These are phyloP conservation scores for Fusarium sp. DNA, from an alignment of 2,329 filamentous ascomycete species.

Conservation along the genomic window DNA sequence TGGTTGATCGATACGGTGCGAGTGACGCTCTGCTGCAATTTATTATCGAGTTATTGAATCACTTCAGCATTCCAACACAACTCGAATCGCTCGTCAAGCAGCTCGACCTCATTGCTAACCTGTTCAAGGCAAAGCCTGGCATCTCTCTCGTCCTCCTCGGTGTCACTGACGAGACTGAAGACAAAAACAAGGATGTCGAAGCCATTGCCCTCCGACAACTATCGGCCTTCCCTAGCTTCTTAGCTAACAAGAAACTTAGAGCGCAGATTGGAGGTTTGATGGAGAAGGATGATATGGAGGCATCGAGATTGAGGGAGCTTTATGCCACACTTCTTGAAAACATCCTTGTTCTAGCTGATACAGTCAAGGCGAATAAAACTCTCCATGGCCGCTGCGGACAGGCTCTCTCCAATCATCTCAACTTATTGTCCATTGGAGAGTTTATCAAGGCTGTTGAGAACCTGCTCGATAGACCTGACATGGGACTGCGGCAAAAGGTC, in stretches of 20 bases:
- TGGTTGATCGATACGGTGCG: slow-evolving; percentile 88
- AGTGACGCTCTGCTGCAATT: slow-evolving; percentile 80
- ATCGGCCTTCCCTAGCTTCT: slow-evolving; percentile 64
- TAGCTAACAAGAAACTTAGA: slow-evolving; percentile 67
- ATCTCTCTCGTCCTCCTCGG: slow-evolving; percentile 79
- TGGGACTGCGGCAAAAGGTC: slow-evolving; percentile 81
- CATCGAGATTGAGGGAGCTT: slow-evolving; percentile 72
- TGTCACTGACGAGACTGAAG: slow-evolving; percentile 56
- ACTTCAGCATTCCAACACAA: slow-evolving; percentile 79
- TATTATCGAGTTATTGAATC: slow-evolving; percentile 75
- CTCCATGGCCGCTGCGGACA: slow-evolving; percentile 71
- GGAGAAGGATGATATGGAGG: slow-evolving; percentile 71
- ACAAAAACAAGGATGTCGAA: slow-evolving; percentile 60
- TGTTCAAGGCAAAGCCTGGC: slow-evolving; percentile 77
- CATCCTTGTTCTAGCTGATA: slow-evolving; percentile 72
- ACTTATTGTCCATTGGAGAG: slow-evolving; percentile 84
- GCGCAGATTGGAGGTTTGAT: slow-evolving; percentile 64
- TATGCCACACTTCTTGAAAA: slow-evolving; percentile 75
- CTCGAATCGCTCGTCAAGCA: slow-evolving; percentile 81
- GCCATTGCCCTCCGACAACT: slow-evolving; percentile 65
- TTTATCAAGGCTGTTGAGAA: slow-evolving; percentile 89
- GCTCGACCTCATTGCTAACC: slow-evolving; percentile 77
- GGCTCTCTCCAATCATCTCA: slow-evolving; percentile 81
- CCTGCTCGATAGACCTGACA: slow-evolving; percentile 78
- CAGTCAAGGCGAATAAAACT: slow-evolving; percentile 64